Percentiles rank a stretch among this genome's conserved stretches.
phyloP scores from a whole-genome alignment of 108 stramenopile species.

The Pseudonitzschia delicatissima region DNA sequence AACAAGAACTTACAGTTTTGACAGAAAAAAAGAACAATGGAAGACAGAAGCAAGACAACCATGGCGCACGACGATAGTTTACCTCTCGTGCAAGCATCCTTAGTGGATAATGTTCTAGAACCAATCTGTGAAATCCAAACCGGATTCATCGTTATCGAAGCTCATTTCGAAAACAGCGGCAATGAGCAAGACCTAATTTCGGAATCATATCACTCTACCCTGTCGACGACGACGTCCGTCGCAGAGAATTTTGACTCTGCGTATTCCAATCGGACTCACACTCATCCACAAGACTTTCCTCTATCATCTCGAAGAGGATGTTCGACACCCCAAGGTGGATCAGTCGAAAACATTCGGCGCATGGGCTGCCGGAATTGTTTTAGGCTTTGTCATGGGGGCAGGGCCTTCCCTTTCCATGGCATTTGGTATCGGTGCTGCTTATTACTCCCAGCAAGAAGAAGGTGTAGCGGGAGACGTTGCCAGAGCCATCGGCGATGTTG shows the following conservation, averaged over 20 bases:
- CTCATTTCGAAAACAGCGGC: constrained; percentile 1
- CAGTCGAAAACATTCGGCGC: constrained; percentile 24
- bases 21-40: no score
- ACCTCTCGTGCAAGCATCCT: constrained; percentile 21
- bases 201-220: background rate
- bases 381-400: constrained; percentile 41
- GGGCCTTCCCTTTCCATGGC: constrained; percentile 44
- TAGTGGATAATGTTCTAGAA: constrained; percentile 21
- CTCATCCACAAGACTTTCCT: background rate
- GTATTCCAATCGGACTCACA: background rate
- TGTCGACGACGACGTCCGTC: background rate
- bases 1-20: no score
- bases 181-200: background rate
- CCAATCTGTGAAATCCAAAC: background rate
- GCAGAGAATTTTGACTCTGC: background rate
- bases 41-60: constrained; percentile 6
- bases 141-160: background rate
- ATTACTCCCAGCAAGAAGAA: constrained; percentile 32
- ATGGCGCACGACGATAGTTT: constrained; percentile 13
- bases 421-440: constrained; percentile 40
- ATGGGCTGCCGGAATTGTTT: constrained; percentile 28
- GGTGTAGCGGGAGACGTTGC: constrained; percentile 42
- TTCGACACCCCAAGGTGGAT: background rate
- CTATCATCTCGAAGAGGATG: background rate
- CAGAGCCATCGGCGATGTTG: constrained; percentile 46